Evolutionary conservation across 305 asterid species (phyloP), one percentile per base, ranked within the genome.

Genomic region (Fraxinus angustifolia): DNA sequence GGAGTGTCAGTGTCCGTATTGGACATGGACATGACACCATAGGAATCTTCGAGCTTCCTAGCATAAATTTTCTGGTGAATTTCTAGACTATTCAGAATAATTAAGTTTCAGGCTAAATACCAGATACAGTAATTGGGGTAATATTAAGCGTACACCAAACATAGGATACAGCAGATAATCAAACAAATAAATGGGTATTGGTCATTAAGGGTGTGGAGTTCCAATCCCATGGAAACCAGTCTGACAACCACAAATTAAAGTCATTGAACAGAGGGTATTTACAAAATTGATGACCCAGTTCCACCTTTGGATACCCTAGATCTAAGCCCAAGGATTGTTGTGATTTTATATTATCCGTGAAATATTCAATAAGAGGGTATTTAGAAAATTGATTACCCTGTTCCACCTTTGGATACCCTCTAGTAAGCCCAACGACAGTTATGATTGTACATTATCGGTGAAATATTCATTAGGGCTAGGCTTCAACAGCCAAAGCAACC

Each of bases 101-200:
- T 31, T 62, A 42, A 30, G 74, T 79, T 50, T 60, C 78, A 17
- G 31, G 68, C 67, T 36, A 26, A 50, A 77, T 67, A 42, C 76
- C 33, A 67, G 83, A 78, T 34, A 77, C 45, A 71, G 74, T 40
- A 30, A 26, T 58, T 38, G 81, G 73, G 71, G 70, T 81, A 67
- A 62, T 21, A 10, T 76, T 67, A 78, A 30, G 68, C 42, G 36
- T 78, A 75, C 36, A 48, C 36, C 78, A 62, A 16, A 14, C 8
- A 76, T 58, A 34, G 34, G 48, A 40, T 14, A 77, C 71, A 81
- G 58, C 53, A 28, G 33, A 36, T 75, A 79, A 50, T 73, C 78
- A 45, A 56, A 70, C 12, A 17, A 42, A 76, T 71, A n/a, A n/a
- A 50, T 21, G 23, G 12, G 53, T 38, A 76, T 19, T 26, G 83